Base-by-base conservation (phyloP, 352 stramenopile genomes). In the Halophytophthora polymorphica region DNA sequence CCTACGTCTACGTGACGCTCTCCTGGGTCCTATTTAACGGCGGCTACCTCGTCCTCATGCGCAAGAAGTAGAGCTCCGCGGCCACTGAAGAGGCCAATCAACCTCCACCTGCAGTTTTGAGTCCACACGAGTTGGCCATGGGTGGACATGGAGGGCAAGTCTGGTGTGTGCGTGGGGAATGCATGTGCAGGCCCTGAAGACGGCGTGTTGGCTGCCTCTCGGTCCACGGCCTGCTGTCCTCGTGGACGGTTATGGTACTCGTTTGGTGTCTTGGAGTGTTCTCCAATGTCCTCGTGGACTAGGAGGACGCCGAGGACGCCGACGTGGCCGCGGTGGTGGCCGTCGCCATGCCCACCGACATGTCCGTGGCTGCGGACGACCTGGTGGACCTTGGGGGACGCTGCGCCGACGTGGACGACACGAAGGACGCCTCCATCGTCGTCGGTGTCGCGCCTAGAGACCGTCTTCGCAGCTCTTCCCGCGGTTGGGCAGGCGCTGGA, bases 41-140 rank as follows among this genome's bases (percentile, higher is more conserved):
- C 56, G 71, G 63, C 59, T 77, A 71, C 53, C 69, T 73, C 28
- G 68, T 77, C 54, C 56, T 77, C 23, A 77, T 77, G 67, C 52
- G 67, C 31, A 73, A 51, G 66, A 77, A 69, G 56, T 73, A 53
- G 67, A n/a, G n/a, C n/a, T n/a, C n/a, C n/a, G n/a, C n/a, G n/a
- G n/a, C n/a, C n/a, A n/a, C n/a, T 14, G 6, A 10, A 25, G 22
- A 48, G 34, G 40, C 28, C 21, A 17, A 36, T 23, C 33, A 37
- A 37, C 33, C n/a, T n/a, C n/a, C n/a, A 37, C 33, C 10, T 15
- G 15, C 33, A 53, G 48, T 39, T 22, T 62, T 56, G 43, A 53
- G n/a, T n/a, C n/a, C n/a, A n/a, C n/a, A n/a, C n/a, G n/a, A n/a
- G n/a, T n/a, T n/a, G n/a, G n/a, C n/a, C n/a, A n/a, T n/a, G n/a